Evolutionary conservation across 2,329 filamentous ascomycete genomes (phyloP), one percentile per base, ranked within the genome.

Genomic region (Monascus ruber): DNA sequence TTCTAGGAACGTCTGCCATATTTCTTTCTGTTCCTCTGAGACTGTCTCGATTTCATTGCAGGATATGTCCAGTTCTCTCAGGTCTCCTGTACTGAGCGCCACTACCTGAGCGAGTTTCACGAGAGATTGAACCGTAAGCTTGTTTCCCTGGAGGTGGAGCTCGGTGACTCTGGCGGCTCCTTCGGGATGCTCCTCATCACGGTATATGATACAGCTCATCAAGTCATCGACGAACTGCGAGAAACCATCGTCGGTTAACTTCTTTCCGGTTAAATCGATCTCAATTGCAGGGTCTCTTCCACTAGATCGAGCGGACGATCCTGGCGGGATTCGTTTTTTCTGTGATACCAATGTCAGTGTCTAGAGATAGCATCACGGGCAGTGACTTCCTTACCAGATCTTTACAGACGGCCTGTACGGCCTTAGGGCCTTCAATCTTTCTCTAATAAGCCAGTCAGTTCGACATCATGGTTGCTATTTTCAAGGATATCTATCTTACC

Each of bases 1-100:
- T 5, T 51, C 40, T 9, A 72, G 49, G 40, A 73, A 73, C 1
- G 34, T 36, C 38, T 63, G 54, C 68, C 68, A 73, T 6, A 62
- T 50, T 4, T 42, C 36, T 28, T 62, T 59, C 31, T 70, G 54
- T 17, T 59, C 49, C 6, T 55, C 47, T 6, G 47, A 60, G 4
- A 41, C 44, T 24, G 73, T 57, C 7, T 44, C 48, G 42, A 74
- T 65, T 1, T 56, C 43, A 47, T 74, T 74, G 24, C 59, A 46
- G 6, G 69, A 65, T 5, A 74, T 48, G 43, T 71, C 65, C 17
- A 73, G 51, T 25, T 67, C 65, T 42, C 62, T 61, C 10, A 74
- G 49, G 31, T 70, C 65, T n/a, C 57, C 56, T n/a, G 49, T 42
- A 5, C 63, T 62, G n/a, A 65, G 50, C 8, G 51, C 45, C 35